Evolutionary conservation across 1,284 basidiomycete species (phyloP), one percentile per base, ranked within the genome.

Genomic region (Sanghuangporus weigelae): DNA sequence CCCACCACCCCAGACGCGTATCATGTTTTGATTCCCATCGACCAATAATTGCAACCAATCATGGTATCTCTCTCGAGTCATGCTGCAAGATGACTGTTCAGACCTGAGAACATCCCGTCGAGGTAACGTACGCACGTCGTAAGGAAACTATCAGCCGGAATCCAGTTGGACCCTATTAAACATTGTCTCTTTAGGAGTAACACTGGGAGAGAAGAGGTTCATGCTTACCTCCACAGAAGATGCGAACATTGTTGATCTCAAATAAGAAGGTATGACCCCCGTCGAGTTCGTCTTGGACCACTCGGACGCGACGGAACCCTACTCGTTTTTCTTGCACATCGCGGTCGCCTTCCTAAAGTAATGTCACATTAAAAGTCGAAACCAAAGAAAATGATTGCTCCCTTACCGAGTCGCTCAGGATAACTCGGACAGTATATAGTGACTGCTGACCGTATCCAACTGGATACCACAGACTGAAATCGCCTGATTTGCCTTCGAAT

Each of bases 101-200:
- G 35, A 61, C 48, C 11, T 35, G 10, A 39, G 6, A 12, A 38
- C 14, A 26, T 31, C 3, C 31, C 54, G 60, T 21, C 38, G 21
- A 53, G 36, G 4, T 39, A 53, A 51, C 11, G 14, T 19, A 58
- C 81, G 46, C 63, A 90, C 85, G 83, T 88, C 1, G 94, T 94
- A 49, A 95, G 75, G 75, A 96, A 93, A 3, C 86, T 92, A 73
- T 96, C 93, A 0, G 89, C 90, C 2, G 94, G 94, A 69, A 96
- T 96, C 94, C 94, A 96, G 73, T 96, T 96, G 1, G 90, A 92
- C 50, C 92, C 89, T 87, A 56, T 2, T n/a, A 21, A 44, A 19
- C 7, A 0, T 59, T 36, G 48, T 46, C 31, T 59, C 42, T 38
- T 21, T 31, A 51, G 54, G 14, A 40, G 14, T 46, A 53, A 35